These are phyloP conservation scores for Drosera capensis DNA, from an alignment of 148 eudicot species.

Conservation along the genomic window DNA sequence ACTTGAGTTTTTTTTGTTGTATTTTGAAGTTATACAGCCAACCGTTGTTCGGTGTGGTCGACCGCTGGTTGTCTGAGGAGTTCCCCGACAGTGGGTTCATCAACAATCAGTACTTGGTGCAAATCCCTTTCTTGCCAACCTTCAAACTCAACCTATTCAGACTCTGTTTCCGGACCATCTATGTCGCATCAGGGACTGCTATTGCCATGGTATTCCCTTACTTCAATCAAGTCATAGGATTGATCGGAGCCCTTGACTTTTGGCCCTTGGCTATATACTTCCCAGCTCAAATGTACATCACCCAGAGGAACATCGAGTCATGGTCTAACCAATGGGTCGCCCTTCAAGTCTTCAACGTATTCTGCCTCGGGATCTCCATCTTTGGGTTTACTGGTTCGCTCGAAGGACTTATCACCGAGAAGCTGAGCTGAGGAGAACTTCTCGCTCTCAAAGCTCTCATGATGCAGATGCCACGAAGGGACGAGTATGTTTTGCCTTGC, in stretches of 20 bases:
- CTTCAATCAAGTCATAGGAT: slow-evolving; percentile 47
- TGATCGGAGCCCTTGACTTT: slow-evolving; percentile 39
- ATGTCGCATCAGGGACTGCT: slow-evolving; percentile 28
- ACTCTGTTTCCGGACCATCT: slow-evolving; percentile 33
- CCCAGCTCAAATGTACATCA: slow-evolving; percentile 42
- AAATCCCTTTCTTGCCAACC: slow-evolving; percentile 12
- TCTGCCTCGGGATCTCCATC: no score
- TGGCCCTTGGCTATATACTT: slow-evolving; percentile 55
- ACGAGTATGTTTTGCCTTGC: no score
- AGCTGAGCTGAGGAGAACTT: no score
- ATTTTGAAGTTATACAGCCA: slow-evolving; percentile 33
- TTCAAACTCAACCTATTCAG: slow-evolving; percentile 29
- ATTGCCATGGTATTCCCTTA: slow-evolving; percentile 39
- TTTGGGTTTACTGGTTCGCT: no score
- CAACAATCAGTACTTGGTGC: slow-evolving; percentile 10
- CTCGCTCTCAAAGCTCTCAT: no score
- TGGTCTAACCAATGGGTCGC: slow-evolving; percentile 31
- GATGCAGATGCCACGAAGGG: no score
- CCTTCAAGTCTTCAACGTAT: slow-evolving; percentile 17
- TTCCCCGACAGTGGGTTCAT: slow-evolving; percentile 23
- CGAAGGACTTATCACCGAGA: no score
- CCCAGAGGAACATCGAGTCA: slow-evolving; percentile 22
- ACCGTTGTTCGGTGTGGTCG: slow-evolving; percentile 32
- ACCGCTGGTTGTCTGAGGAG: slow-evolving; percentile 17
- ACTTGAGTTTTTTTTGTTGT: neutral